phyloP scores from a whole-genome alignment of 495 filamentous ascomycete species.

The Durotheca rogersii region DNA sequence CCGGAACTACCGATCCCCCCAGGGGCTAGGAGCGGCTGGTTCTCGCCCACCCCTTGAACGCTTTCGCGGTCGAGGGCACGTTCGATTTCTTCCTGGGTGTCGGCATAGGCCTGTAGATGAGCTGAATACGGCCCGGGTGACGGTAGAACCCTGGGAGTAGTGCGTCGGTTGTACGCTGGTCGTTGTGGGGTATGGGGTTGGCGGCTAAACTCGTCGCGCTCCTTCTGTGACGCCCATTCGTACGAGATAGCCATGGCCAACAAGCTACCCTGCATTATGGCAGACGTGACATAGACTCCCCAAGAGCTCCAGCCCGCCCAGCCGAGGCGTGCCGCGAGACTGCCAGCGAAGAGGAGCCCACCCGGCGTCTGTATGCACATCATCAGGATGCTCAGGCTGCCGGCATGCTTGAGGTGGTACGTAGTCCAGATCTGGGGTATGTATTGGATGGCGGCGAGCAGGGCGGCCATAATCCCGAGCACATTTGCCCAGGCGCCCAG shows the following conservation, averaged over 20 bases:
- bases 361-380: slow-evolving; percentile 98
- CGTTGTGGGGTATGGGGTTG: slow-evolving; percentile 28
- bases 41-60: slow-evolving; percentile 43
- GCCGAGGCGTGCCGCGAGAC: slow-evolving; percentile 78
- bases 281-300: slow-evolving; percentile 85
- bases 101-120: slow-evolving; percentile 42
- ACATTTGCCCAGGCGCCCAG: slow-evolving; percentile 78
- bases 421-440: slow-evolving; percentile 93
- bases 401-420: slow-evolving; percentile 76
- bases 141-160: slow-evolving; percentile 29
- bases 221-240: slow-evolving; percentile 47
- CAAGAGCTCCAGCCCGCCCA: slow-evolving; percentile 90
- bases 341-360: slow-evolving; percentile 82
- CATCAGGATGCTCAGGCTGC: slow-evolving; percentile 92
- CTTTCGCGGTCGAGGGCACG: slow-evolving; percentile 44
- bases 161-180: slow-evolving; percentile 32
- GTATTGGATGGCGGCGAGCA: slow-evolving; percentile 87
- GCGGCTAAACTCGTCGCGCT: slow-evolving; percentile 22
- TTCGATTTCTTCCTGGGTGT: slow-evolving; percentile 44
- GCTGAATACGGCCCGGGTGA: slow-evolving; percentile 42
- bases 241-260: slow-evolving; percentile 79
- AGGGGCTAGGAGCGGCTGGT: slow-evolving; percentile 44
- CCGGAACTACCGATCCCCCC: slow-evolving; percentile 40
- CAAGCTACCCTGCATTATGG: slow-evolving; percentile 79
- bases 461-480: slow-evolving; percentile 72